Base-by-base conservation (phyloP, 495 filamentous ascomycete genomes). In the Penicillium soppii region DNA sequence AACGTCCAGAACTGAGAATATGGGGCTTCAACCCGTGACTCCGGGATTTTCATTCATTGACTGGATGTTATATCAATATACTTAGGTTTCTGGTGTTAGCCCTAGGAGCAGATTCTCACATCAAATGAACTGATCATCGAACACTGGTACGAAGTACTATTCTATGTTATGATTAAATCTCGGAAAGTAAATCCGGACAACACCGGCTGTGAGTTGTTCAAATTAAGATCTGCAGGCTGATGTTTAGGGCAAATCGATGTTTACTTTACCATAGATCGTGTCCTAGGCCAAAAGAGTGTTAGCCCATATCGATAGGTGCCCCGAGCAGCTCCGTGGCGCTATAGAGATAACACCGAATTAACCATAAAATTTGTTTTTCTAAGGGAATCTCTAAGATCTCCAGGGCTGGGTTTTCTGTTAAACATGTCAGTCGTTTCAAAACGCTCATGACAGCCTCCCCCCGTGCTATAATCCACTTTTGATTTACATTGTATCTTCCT, bases 211-310 rank as follows among this genome's bases (percentile, higher is more conserved):
- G 25, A 29, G 20, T 15, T 23, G 17, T 23, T n/a, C 52, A 58
- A 43, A 62, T 58, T 62, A 16, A 50, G 59, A 62, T 62, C 59
- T 58, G 30, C 59, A 56, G 4, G 7, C 19, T 12, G 25, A 41
- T 33, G 19, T 49, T 49, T 41, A 38, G 46, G 43, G 30, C n/a
- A 37, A n/a, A 35, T 13, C 17, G 20, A 49, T 25, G 20, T 19
- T 13, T 17, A 22, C 15, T 38, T 21, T 6, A 4, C 22, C 26
- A 17, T 41, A 49, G 25, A 40, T 41, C 20, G 16, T 38, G 19
- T 21, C 43, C 19, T 33, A 46, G 21, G 13, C 22, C 30, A 9
- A 29, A 5, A 6, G 29, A 49, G 36, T 23, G 19, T 22, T 16
- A 40, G 47, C 26, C 41, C 41, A 30, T 29, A 21, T 19, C 12